phyloP scores from a whole-genome alignment of 495 filamentous ascomycete genomes.

The Filosporella fistucella region DNA sequence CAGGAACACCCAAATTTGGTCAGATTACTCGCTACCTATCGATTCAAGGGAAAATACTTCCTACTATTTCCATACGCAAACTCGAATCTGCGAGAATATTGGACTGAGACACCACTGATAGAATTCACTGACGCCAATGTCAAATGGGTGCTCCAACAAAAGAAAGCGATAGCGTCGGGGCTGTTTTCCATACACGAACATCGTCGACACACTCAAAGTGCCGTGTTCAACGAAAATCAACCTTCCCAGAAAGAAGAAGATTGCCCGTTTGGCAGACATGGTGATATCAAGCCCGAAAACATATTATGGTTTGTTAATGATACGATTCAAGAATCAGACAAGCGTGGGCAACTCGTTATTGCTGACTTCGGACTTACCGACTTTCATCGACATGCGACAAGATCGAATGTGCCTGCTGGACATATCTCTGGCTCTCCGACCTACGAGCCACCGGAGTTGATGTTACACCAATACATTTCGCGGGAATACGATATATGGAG shows the following conservation, averaged over 20 bases:
- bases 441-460: constrained; percentile 6
- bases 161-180: constrained; percentile 2
- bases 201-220: neutral
- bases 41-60: constrained; percentile 9
- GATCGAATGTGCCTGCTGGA: neutral
- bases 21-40: neutral
- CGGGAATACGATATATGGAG: constrained; percentile 11
- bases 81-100: constrained; percentile 22
- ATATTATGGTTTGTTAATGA: constrained; percentile 14
- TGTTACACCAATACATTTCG: neutral
- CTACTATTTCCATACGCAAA: constrained; percentile 28
- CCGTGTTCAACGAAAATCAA: constrained; percentile 3
- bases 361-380: constrained; percentile 8
- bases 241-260: too few relatives aligned
- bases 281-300: constrained; percentile 22
- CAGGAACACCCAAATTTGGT: neutral
- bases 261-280: constrained; percentile 16
- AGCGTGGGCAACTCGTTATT: constrained; percentile 10
- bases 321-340: too few relatives aligned
- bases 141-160: constrained; percentile 11
- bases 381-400: neutral
- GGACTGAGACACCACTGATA: neutral
- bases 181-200: constrained; percentile 4
- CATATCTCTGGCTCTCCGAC: neutral
- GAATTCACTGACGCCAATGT: neutral